Evolutionary conservation across 2,329 filamentous ascomycete genomes (phyloP).

Genomic region (Metarhizium guizhouense): DNA sequence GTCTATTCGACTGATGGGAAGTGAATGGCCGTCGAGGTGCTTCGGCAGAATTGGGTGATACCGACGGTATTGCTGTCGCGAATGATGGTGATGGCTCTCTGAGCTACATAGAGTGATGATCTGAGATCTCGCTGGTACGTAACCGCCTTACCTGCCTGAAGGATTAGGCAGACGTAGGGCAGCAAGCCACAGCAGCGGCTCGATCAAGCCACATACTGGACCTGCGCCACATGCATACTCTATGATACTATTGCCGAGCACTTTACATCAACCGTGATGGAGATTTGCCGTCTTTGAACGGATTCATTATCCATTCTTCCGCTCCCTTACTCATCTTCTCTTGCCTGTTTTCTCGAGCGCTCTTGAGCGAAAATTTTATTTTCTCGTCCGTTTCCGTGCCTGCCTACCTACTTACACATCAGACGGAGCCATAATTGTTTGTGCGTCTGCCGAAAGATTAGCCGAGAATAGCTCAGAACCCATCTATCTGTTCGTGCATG

Average conservation of each 20-base stretch:
- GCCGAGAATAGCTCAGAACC: too few species aligned
- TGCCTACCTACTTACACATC: background rate
- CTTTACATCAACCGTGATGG: too few species aligned
- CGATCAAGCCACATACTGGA: background rate
- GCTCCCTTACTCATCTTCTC: too few species aligned
- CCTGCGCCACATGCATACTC: background rate
- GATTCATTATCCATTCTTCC: too few species aligned
- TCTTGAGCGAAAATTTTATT: too few species aligned
- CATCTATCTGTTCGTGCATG: too few species aligned
- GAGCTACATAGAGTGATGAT: background rate
- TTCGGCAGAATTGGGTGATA: background rate
- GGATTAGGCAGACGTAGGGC: background rate
- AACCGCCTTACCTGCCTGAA: background rate
- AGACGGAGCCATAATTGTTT: background rate
- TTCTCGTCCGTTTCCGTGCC: background rate
- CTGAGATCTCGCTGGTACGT: background rate
- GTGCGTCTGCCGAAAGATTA: background rate
- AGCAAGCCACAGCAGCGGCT: background rate
- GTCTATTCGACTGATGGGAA: background rate
- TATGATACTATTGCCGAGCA: too few species aligned
- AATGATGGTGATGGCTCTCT: background rate
- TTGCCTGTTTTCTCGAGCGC: too few species aligned
- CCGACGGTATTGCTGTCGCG: background rate
- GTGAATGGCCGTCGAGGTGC: background rate
- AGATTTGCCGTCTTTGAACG: background rate